A percentile compares a stretch with the other conserved stretches of the same genome.
Conservation (phyloP, 441 rosid genomes). For the Sinapis alba region DNA sequence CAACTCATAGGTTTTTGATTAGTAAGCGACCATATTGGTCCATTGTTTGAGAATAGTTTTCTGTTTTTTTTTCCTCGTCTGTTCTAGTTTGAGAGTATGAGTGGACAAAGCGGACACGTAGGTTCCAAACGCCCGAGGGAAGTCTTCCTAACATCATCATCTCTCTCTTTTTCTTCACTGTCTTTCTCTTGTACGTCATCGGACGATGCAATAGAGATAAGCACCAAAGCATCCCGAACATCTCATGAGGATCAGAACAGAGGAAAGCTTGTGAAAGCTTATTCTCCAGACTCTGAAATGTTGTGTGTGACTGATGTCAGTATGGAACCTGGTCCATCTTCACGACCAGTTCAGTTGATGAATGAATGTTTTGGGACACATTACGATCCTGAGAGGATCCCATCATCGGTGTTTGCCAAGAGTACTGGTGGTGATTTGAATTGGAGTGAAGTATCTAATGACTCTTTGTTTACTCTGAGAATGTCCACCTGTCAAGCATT, state of each 20-base stretch:
- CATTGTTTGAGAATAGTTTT: too few species aligned
- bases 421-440: slow-evolving; percentile 36
- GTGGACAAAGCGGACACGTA: background rate
- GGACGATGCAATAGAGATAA: slow-evolving; percentile 40
- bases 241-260: slow-evolving; percentile 2
- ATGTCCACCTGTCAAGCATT: slow-evolving; percentile 42
- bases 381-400: slow-evolving; percentile 57
- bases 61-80: too few species aligned
- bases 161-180: slow-evolving; percentile 34
- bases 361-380: slow-evolving; percentile 36
- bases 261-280: background rate
- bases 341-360: slow-evolving; percentile 57
- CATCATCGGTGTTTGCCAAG: slow-evolving; percentile 50
- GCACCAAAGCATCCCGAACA: slow-evolving; percentile 6
- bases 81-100: slow-evolving; percentile 4
- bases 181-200: slow-evolving; percentile 43
- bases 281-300: slow-evolving; percentile 30
- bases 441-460: slow-evolving; percentile 75
- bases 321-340: background rate
- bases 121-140: background rate
- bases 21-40: too few species aligned
- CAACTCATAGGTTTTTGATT: too few species aligned
- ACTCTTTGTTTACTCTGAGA: slow-evolving; percentile 81
- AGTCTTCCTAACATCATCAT: slow-evolving; percentile 26
- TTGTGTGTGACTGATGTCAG: slow-evolving; percentile 36